phyloP scores from a whole-genome alignment of 768 basidiomycete species.

The Cubamyces sp. region DNA sequence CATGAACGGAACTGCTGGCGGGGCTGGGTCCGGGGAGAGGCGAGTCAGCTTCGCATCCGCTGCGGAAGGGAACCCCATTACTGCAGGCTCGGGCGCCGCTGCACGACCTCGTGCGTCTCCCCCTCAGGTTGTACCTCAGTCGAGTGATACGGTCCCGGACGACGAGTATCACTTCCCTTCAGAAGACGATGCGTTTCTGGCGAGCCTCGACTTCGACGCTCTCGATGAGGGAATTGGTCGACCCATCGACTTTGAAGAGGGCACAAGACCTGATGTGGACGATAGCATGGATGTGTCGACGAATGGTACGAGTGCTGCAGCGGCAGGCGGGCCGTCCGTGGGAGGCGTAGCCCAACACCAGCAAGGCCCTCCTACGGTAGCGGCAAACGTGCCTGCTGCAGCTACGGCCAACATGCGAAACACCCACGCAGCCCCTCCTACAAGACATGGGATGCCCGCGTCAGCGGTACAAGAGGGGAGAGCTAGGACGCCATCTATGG shows the following conservation, averaged over 20 bases:
- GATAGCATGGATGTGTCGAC: neutral
- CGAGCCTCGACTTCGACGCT: slow-evolving; percentile 53
- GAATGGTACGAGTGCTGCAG: too few species aligned
- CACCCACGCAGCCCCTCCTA: neutral
- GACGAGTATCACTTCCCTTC: slow-evolving; percentile 56
- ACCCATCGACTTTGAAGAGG: slow-evolving; percentile 48
- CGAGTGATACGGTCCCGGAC: slow-evolving; percentile 27
- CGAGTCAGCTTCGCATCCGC: slow-evolving; percentile 17
- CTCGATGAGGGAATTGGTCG: slow-evolving; percentile 37
- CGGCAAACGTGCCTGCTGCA: neutral
- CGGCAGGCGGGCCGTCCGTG: too few species aligned
- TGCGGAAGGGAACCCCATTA: too few species aligned
- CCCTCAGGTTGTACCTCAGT: slow-evolving; percentile 11
- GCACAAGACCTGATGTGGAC: slow-evolving; percentile 26
- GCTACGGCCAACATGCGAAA: neutral
- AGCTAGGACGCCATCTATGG: slow-evolving; percentile 21
- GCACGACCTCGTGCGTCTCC: slow-evolving; percentile 13
- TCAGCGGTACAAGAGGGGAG: neutral
- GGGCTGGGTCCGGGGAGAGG: slow-evolving; percentile 12
- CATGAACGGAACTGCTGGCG: neutral
- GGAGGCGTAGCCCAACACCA: neutral
- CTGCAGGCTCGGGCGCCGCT: neutral
- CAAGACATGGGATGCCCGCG: neutral
- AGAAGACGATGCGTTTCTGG: slow-evolving; percentile 70
- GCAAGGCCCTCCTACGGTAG: neutral